Evolutionary conservation across 495 filamentous ascomycete species (phyloP).

Genomic region (Thermothielavioides terrestris): DNA sequence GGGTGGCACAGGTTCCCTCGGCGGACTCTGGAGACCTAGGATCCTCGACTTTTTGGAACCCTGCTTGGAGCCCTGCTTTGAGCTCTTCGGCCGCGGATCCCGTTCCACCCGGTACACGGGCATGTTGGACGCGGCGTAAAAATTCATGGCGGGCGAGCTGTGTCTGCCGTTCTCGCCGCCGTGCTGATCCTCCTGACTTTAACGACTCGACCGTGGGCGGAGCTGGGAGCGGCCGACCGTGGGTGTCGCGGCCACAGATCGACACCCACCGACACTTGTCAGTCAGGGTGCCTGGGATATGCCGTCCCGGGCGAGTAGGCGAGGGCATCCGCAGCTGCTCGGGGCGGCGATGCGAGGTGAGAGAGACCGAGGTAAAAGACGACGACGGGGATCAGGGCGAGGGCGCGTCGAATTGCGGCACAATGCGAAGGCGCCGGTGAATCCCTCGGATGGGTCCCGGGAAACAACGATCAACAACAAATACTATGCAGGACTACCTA

Average conservation of each 20-base stretch:
- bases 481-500: too few species aligned
- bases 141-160: conserved; percentile 21
- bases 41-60: conserved; percentile 4
- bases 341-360: background rate
- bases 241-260: conserved; percentile 2
- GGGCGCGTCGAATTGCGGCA: background rate
- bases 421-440: background rate
- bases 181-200: background rate
- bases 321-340: conserved; percentile 8
- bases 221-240: background rate
- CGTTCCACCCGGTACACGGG: conserved; percentile 25
- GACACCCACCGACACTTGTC: conserved; percentile 2
- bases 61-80: conserved; percentile 14
- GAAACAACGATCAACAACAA: too few species aligned
- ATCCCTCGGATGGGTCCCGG: conserved; percentile 1
- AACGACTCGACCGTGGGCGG: background rate
- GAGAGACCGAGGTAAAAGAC: background rate
- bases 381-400: background rate
- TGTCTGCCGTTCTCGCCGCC: background rate
- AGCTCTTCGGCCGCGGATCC: conserved; percentile 14
- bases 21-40: conserved; percentile 2
- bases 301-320: conserved; percentile 4
- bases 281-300: conserved; percentile 1
- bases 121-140: conserved; percentile 27
- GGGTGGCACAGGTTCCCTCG: conserved; percentile 3